A percentile compares a stretch with the other conserved stretches of the same genome.
phyloP scores from a whole-genome alignment of 164 flowering plant genomes.

The Annona cherimola region DNA sequence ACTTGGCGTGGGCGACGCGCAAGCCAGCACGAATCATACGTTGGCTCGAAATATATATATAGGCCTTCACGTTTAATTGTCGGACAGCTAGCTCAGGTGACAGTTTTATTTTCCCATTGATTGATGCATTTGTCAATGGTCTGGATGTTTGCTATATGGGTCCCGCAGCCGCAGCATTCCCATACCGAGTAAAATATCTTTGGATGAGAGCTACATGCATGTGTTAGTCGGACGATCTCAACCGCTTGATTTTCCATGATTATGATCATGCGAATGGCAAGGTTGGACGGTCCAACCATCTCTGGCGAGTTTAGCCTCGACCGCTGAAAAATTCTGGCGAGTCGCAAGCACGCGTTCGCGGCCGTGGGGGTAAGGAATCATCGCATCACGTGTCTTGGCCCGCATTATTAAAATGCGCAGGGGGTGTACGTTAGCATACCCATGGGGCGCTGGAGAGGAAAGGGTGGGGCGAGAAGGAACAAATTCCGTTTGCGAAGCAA shows the following conservation, averaged over 20 bases:
- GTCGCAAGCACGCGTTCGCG: neutral
- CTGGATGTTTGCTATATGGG: neutral
- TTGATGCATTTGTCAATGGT: neutral
- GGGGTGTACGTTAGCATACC: neutral
- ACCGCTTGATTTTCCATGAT: neutral
- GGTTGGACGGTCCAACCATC: neutral
- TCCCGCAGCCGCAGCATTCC: neutral
- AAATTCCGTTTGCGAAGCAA: neutral
- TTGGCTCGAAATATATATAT: too few relatives aligned
- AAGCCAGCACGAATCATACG: too few relatives aligned
- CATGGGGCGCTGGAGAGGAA: neutral
- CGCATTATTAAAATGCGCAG: neutral
- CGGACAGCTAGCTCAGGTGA: too few relatives aligned
- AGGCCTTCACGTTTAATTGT: too few relatives aligned
- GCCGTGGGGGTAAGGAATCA: neutral
- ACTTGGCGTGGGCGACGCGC: too few relatives aligned
- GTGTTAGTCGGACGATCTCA: neutral
- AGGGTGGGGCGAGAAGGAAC: neutral
- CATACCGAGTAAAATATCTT: neutral
- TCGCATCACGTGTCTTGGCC: neutral
- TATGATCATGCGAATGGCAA: neutral
- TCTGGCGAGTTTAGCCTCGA: neutral
- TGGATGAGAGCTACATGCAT: neutral
- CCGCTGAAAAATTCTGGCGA: neutral
- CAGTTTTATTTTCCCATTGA: too few relatives aligned